These are phyloP conservation scores for Paraconiothyrium brasiliense DNA, from an alignment of 2,329 filamentous ascomycete genomes.

Conservation along the genomic window DNA sequence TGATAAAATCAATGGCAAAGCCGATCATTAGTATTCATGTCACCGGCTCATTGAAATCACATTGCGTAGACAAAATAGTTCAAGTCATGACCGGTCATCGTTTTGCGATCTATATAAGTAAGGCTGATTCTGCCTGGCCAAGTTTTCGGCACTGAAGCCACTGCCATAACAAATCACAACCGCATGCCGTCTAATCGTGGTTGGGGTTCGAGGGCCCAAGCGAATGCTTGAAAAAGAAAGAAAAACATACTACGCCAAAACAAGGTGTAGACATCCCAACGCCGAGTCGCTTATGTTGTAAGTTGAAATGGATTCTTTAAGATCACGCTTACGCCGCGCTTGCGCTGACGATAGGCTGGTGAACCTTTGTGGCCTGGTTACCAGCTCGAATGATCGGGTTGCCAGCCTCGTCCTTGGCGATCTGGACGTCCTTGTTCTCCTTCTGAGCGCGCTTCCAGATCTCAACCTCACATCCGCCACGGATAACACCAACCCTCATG, in stretches of 20 bases:
- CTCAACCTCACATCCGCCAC: constrained; percentile 55
- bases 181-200: constrained; percentile 42
- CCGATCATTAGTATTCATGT: no score
- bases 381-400: constrained; percentile 87
- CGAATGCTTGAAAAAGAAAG: constrained; percentile 37
- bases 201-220: constrained; percentile 33
- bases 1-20: no score
- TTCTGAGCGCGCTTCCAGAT: constrained; percentile 56
- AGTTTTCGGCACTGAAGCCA: constrained; percentile 27
- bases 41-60: neutral
- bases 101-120: constrained; percentile 29
- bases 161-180: constrained; percentile 31
- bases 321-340: constrained; percentile 73
- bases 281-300: constrained; percentile 38
- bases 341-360: constrained; percentile 81
- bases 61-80: neutral
- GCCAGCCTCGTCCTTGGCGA: constrained; percentile 81
- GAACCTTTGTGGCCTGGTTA: constrained; percentile 83
- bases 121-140: constrained; percentile 25
- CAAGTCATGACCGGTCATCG: constrained; percentile 20
- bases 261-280: constrained; percentile 37
- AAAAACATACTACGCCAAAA: constrained; percentile 35
- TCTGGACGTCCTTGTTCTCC: constrained; percentile 75
- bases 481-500: constrained; percentile 55
- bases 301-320: constrained; percentile 19